Percentiles rank a stretch among this genome's conserved stretches.
Evolutionary conservation across 2,329 filamentous ascomycete genomes (phyloP).

Genomic region (Cladosporium sp.): DNA sequence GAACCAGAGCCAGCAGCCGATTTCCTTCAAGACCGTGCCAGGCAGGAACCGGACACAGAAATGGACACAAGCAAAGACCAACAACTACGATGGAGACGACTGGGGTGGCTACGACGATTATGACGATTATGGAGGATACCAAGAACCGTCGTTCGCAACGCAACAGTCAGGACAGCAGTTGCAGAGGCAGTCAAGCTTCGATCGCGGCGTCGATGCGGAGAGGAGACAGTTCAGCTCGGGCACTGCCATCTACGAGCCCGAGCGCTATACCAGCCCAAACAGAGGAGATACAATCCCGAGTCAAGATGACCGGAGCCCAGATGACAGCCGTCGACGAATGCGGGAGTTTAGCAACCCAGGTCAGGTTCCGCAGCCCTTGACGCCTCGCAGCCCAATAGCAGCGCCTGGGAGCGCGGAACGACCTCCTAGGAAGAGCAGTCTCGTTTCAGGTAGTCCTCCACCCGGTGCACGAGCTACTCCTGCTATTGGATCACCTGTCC

Average conservation of each 20-base stretch:
- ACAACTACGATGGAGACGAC: constrained; percentile 87
- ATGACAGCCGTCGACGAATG: constrained; percentile 16
- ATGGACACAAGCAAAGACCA: constrained; percentile 86
- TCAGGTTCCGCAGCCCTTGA: constrained; percentile 46
- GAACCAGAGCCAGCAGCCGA: constrained; percentile 33
- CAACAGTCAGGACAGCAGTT: constrained; percentile 22
- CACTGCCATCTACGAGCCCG: background rate
- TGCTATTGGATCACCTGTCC: constrained; percentile 21
- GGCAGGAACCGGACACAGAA: constrained; percentile 87
- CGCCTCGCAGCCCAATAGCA: constrained; percentile 38
- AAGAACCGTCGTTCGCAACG: constrained; percentile 33
- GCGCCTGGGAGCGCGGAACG: constrained; percentile 39
- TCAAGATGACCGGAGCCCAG: constrained; percentile 5
- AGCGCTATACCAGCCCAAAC: background rate
- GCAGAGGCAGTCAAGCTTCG: constrained; percentile 49
- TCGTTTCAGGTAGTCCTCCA: constrained; percentile 45
- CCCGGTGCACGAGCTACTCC: constrained; percentile 17
- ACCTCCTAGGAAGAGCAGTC: constrained; percentile 60
- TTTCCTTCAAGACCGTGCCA: constrained; percentile 76
- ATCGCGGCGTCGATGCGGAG: constrained; percentile 46
- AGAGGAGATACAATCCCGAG: background rate
- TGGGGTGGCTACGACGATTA: constrained; percentile 70
- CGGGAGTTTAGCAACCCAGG: constrained; percentile 52
- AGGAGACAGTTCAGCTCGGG: constrained; percentile 42
- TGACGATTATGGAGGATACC: constrained; percentile 51